Percentiles rank a stretch among this genome's conserved stretches.
These are phyloP conservation scores for Pichia kluyveri DNA, from an alignment of 805 yeast genomes.

Conservation along the genomic window DNA sequence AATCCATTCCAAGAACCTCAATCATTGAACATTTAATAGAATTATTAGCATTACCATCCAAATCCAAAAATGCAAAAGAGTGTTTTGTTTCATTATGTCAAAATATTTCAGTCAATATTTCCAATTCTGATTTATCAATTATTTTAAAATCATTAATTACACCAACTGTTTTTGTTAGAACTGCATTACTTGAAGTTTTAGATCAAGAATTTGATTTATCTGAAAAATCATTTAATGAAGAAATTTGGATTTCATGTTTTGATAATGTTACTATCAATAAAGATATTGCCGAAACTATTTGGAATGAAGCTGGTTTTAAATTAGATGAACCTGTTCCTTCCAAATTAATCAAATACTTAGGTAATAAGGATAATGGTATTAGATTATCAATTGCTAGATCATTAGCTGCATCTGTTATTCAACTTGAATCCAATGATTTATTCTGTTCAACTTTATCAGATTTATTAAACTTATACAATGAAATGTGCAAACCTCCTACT, in stretches of 20 bases:
- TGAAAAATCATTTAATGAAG: slow-evolving; percentile 31
- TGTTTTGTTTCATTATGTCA: slow-evolving; percentile 73
- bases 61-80: slow-evolving; percentile 76
- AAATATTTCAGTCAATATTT: slow-evolving; percentile 56
- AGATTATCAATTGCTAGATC: slow-evolving; percentile 69
- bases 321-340: slow-evolving; percentile 36
- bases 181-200: slow-evolving; percentile 70
- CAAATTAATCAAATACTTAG: slow-evolving; percentile 41
- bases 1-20: slow-evolving; percentile 57
- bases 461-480: slow-evolving; percentile 48
- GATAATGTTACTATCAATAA: slow-evolving; percentile 59
- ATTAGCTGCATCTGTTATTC: slow-evolving; percentile 46
- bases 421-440: slow-evolving; percentile 15
- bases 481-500: slow-evolving; percentile 63
- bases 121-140: slow-evolving; percentile 46
- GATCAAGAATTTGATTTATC: slow-evolving; percentile 74
- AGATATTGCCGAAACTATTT: slow-evolving; percentile 67
- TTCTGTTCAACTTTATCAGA: slow-evolving; percentile 31
- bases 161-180: slow-evolving; percentile 63
- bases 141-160: slow-evolving; percentile 49
- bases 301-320: slow-evolving; percentile 66
- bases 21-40: slow-evolving; percentile 55
- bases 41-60: slow-evolving; percentile 64
- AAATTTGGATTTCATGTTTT: slow-evolving; percentile 70
- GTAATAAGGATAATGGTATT: slow-evolving; percentile 51